Percentiles rank a stretch among this genome's conserved stretches.
These are phyloP conservation scores for Schwanniomyces vanrijiae DNA, from an alignment of 805 yeast species.

Conservation along the genomic window DNA sequence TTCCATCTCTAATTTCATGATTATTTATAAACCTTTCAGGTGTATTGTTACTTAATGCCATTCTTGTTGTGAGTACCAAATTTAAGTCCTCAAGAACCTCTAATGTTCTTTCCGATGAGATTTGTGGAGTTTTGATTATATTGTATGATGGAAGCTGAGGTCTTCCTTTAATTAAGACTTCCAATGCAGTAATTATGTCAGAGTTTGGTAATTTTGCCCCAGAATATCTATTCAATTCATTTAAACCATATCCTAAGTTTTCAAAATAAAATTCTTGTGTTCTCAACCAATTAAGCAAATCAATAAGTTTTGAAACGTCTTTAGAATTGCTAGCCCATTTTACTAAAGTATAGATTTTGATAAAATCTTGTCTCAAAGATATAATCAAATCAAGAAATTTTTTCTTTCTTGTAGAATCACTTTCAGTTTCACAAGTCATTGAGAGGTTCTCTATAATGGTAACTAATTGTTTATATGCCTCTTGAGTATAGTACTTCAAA, in stretches of 20 bases:
- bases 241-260: conserved; percentile 61
- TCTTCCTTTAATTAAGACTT: conserved; percentile 74
- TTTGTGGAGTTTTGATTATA: conserved; percentile 47
- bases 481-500: conserved; percentile 57
- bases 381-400: conserved; percentile 69
- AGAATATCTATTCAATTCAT: conserved; percentile 66
- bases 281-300: conserved; percentile 83
- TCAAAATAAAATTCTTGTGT: conserved; percentile 72
- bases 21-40: conserved; percentile 61
- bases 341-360: conserved; percentile 78
- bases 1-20: conserved; percentile 72
- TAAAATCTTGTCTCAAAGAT: conserved; percentile 74
- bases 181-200: conserved; percentile 83
- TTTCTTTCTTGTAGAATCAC: conserved; percentile 65
- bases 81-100: conserved; percentile 68
- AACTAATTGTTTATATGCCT: conserved; percentile 62
- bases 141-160: conserved; percentile 72
- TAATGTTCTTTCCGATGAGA: conserved; percentile 58
- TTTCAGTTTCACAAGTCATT: conserved; percentile 40
- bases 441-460: conserved; percentile 62
- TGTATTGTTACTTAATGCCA: conserved; percentile 64
- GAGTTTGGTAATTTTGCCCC: conserved; percentile 93
- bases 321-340: conserved; percentile 83
- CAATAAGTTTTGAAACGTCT: conserved; percentile 75
- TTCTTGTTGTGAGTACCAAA: conserved; percentile 67